Conservation (phyloP, 495 filamentous ascomycete genomes). For the Penicillium angulare region DNA sequence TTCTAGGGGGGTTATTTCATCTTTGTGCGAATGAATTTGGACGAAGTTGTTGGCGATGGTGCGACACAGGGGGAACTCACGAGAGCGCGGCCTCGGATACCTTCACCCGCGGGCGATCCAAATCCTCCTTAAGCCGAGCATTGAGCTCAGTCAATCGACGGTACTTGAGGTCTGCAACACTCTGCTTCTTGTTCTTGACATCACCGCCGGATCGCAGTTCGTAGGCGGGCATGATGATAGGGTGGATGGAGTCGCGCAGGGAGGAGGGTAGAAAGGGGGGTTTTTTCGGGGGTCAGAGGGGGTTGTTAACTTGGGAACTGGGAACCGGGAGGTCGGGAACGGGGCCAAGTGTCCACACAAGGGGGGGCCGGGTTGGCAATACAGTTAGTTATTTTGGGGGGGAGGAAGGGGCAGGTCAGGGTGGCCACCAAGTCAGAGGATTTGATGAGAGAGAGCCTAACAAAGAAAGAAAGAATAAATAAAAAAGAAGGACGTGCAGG, state of each 20-base stretch:
- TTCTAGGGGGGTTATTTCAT: no score
- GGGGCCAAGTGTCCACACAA: slow-evolving; percentile 5
- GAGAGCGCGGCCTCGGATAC: slow-evolving; percentile 92
- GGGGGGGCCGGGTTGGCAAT: neutral
- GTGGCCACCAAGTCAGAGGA: neutral
- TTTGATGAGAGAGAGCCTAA: neutral
- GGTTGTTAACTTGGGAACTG: slow-evolving; percentile 1
- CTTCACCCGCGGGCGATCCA: slow-evolving; percentile 90
- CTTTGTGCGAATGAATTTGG: neutral
- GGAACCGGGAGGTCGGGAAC: neutral
- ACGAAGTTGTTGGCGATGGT: neutral
- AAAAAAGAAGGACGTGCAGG: neutral
- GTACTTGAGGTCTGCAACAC: slow-evolving; percentile 96
- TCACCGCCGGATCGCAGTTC: slow-evolving; percentile 58
- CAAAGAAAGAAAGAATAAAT: neutral
- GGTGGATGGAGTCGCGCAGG: neutral
- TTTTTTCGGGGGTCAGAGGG: neutral
- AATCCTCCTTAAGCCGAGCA: slow-evolving; percentile 86
- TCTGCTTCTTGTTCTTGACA: slow-evolving; percentile 97
- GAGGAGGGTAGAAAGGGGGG: slow-evolving; percentile 7
- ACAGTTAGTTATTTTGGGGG: neutral
- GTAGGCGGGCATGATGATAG: slow-evolving; percentile 48
- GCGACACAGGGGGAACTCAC: slow-evolving; percentile 52
- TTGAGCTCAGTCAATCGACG: slow-evolving; percentile 95
- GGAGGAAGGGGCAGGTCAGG: neutral